These are phyloP conservation scores for Paecilomyces formosus DNA, from an alignment of 2,329 filamentous ascomycete species.

Conservation along the genomic window DNA sequence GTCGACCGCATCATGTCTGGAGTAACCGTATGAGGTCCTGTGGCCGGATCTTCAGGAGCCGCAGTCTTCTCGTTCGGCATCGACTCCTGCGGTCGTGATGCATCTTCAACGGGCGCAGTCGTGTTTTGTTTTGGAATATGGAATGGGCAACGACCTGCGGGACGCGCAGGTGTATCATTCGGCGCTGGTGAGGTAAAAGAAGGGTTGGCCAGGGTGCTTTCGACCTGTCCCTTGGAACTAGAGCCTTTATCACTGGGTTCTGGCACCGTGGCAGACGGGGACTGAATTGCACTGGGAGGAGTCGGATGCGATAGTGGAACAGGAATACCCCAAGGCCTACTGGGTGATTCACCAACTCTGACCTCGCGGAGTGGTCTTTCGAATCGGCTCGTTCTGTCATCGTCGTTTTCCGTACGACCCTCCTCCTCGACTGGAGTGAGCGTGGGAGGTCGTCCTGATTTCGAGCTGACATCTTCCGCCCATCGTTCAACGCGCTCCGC, in stretches of 20 bases:
- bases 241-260: constrained; percentile 11
- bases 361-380: constrained; percentile 81
- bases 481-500: constrained; percentile 75
- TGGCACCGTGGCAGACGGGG: constrained; percentile 13
- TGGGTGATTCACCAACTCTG: constrained; percentile 87
- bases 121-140: constrained; percentile 18
- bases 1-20: constrained; percentile 9
- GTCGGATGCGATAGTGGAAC: constrained; percentile 56
- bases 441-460: constrained; percentile 34
- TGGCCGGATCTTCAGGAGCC: neutral
- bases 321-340: constrained; percentile 84
- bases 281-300: constrained; percentile 20
- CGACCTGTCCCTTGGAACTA: constrained; percentile 7
- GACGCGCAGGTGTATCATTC: constrained; percentile 6
- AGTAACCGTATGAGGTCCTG: constrained; percentile 4
- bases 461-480: constrained; percentile 67
- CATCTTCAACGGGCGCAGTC: neutral
- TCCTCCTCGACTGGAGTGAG: constrained; percentile 34
- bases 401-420: constrained; percentile 35
- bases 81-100: neutral
- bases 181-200: constrained; percentile 7
- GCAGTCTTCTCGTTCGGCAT: neutral
- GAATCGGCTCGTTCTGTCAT: constrained; percentile 65
- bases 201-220: constrained; percentile 8
- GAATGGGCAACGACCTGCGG: constrained; percentile 28